Base-by-base conservation (phyloP, 1,139 yeast species). In the Yamadazyma spencermartinsiae region DNA sequence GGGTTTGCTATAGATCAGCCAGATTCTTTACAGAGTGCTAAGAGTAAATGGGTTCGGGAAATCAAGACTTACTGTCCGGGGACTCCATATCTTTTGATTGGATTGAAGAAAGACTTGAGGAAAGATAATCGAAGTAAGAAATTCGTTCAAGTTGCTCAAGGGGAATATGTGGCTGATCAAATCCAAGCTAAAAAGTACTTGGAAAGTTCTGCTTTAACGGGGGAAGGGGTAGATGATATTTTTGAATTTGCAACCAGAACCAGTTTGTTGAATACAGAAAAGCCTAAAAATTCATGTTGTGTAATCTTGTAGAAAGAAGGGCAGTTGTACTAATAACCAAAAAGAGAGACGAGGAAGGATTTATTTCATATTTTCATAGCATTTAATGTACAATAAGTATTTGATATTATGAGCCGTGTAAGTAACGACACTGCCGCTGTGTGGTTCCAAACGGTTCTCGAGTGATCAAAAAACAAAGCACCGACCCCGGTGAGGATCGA, bases 211-310 rank as follows among this genome's bases (percentile, higher is more conserved):
- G 84, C 92, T 2, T 63, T 84, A 43, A 82, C 89, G 1, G 92
- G 92, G 4, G 89, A 83, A 55, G 89, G 88, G 4, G 92, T 84
- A 14, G 92, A 84, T 57, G 88, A 82, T 55, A 86, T 84, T 5
- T 83, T 85, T 57, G 94, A 84, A 58, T 72, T 72, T 42, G 92
- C 92, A 9, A 81, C 88, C 1, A 71, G 94, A 51, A 75, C 82
- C 1, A 82, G 89, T 56, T 65, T 85, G 42, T 53, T 71, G 37
- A 61, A 60, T 29, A 55, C 55, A 28, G 65, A 62, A 21, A 61
- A 60, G 40, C 52, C 59, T 4, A 49, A 50, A 35, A 52, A 43
- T 40, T 47, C 61, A 4, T 71, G 76, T 45, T 71, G 76, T 50
- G 49, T 56, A 2, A 62, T 69, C 33, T 44, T 65, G 42, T 65